Conservation (phyloP, 1,139 yeast genomes). For the Casaregolazyma lundiana region DNA sequence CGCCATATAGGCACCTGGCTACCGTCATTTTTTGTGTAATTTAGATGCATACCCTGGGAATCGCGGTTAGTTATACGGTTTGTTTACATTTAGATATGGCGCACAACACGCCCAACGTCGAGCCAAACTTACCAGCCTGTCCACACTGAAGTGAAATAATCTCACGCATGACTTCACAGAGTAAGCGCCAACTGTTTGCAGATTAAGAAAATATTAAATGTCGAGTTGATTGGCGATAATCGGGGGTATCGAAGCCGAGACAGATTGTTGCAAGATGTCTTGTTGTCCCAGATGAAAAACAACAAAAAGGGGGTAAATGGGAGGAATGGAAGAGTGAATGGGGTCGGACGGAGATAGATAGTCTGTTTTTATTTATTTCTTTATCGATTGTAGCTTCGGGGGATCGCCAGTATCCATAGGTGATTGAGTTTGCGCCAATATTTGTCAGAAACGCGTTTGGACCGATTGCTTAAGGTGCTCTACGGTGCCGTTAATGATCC, state of each 20-base stretch:
- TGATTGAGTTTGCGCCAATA: too few species aligned
- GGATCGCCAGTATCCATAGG: too few species aligned
- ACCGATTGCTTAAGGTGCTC: too few species aligned
- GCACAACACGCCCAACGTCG: too few species aligned
- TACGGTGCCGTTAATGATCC: too few species aligned
- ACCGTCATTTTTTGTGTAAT: too few species aligned
- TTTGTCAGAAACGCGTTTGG: too few species aligned
- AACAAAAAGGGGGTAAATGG: neutral
- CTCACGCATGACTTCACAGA: slow-evolving; percentile 35
- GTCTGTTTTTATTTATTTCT: neutral
- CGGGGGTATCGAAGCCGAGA: neutral
- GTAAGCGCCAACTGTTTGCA: neutral
- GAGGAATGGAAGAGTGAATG: neutral
- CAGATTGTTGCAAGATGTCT: neutral
- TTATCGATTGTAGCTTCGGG: neutral
- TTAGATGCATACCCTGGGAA: slow-evolving; percentile 1
- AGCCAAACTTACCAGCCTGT: slow-evolving; percentile 37
- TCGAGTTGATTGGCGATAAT: neutral
- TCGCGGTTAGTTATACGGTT: neutral
- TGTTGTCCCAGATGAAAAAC: neutral
- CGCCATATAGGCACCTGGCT: neutral
- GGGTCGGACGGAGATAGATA: neutral
- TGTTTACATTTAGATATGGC: slow-evolving; percentile 1
- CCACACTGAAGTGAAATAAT: slow-evolving; percentile 43
- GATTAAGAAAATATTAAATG: neutral